Evolutionary conservation across 164 flowering plant species (phyloP), one percentile per base, ranked within the genome.

Genomic region (Tetrastigma voinierianum): DNA sequence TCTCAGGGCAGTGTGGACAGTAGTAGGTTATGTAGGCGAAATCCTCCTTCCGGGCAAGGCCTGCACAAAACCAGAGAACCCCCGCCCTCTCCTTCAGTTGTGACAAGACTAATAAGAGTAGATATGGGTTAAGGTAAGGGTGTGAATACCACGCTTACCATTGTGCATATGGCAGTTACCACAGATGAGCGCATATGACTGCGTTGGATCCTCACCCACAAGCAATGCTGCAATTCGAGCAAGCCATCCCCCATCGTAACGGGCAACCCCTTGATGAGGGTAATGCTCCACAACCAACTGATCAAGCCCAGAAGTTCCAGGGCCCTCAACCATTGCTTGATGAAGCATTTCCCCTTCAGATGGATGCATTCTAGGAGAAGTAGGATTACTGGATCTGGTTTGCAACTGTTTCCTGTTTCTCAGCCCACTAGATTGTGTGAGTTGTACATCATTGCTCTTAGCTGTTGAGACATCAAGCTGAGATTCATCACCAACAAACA

Each of bases 91-190:
- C 40, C 40, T 32, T 1, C 53, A 49, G 8, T 25, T 1, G 46
- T 32, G 40, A 32, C 40, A 32, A 32, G 6, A 32, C 40, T 32
- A 32, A 25, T 32, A 7, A 7, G 6, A 32, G 40, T 32, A 4
- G 6, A 32, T 4, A 7, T 32, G 40, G 40, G 40, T 32, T 32
- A 32, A 32, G 46, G 53, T n/a, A 44, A 43, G 46, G 53, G 15
- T 43, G 48, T 5, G 16, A 25, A 1, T 32, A 32, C 16, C 4
- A 57, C n/a, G 65, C 83, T 76, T 60, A 91, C 98, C 98, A 72
- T 93, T 94, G 82, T 94, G 98, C 95, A 87, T 88, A 70, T 86
- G 90, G 75, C 98, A 94, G 77, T 84, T 91, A 62, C 97, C 96
- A 76, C 98, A 93, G 64, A 93, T 91, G n/a, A 94, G 87, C 9